Evolutionary conservation across 2,329 filamentous ascomycete genomes (phyloP), one percentile per base, ranked within the genome.

Genomic region (Exophiala calicioides): DNA sequence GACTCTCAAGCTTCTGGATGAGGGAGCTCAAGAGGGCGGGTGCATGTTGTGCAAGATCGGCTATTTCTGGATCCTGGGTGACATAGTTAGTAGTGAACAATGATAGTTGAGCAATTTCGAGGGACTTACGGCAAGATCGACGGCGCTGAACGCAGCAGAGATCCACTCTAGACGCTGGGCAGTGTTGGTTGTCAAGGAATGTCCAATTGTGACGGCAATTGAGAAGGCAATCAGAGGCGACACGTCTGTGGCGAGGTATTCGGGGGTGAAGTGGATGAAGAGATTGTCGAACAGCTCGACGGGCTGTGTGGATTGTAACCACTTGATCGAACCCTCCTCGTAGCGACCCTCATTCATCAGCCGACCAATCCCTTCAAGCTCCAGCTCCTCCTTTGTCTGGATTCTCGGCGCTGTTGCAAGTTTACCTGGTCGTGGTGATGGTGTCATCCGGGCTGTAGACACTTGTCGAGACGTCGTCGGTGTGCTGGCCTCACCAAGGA

Each of bases 281-380:
- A 83, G 70, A 20, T 74, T 71, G 62, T 83, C 79, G 60, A 84
- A 85, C n/a, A 85, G 68, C 34, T 78, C 74, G 12, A 72, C 70
- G 55, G 82, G 78, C 44, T 77, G 75, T 23, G 67, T 62, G 4
- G 81, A 84, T 68, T 82, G 80, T 36, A 85, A 69, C 81, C 81
- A 85, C 71, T 66, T 72, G 30, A 75, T 63, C 3, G 70, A 70
- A 18, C 65, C 72, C 46, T 71, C 71, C 56, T 75, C 73, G 37
- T 65, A 69, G 35, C 60, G 62, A 16, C 65, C 64, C 5, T 65
- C 58, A 5, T 62, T 61, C 61, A 73, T 71, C 41, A 73, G 56
- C 12, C 61, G 58, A 15, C 61, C 55, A 36, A 75, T 71, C 32
- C 72, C 68, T 4, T 62, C 61, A 42, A 72, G 49, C 52, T 75